Evolutionary conservation across 768 basidiomycete species (phyloP).

Genomic region (Tylopilus felleus): DNA sequence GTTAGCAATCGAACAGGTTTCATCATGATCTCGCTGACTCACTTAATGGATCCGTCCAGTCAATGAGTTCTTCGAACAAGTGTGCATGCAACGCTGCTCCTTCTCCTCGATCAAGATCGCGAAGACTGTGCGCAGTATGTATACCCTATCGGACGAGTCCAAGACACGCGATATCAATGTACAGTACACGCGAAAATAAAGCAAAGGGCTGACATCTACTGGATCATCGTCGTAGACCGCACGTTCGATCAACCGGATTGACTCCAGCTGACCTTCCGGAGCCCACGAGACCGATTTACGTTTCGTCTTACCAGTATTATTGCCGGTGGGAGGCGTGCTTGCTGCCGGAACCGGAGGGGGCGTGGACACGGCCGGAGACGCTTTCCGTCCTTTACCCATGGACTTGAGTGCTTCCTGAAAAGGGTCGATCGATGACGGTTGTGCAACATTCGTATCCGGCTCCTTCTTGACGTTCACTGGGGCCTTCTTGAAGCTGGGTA

Average conservation of each 20-base stretch:
- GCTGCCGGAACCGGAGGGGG: conserved; percentile 43
- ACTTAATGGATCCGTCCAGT: conserved; percentile 84
- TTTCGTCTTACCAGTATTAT: conserved; percentile 50
- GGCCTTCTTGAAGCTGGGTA: conserved; percentile 86
- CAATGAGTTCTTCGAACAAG: conserved; percentile 80
- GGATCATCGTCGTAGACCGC: conserved; percentile 89
- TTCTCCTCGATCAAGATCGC: conserved; percentile 85
- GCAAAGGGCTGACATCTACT: conserved; percentile 70
- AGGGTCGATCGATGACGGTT: conserved; percentile 74
- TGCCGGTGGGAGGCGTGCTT: conserved; percentile 35
- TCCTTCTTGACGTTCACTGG: conserved; percentile 50
- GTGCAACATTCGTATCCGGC: conserved; percentile 57
- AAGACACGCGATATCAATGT: conserved; percentile 49
- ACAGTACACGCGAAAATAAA: conserved; percentile 41
- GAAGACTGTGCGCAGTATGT: conserved; percentile 66
- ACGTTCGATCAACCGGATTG: conserved; percentile 75
- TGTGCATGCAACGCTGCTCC: conserved; percentile 81
- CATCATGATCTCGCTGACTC: conserved; percentile 36
- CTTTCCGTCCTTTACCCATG: conserved; percentile 61
- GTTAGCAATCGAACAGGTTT: conserved; percentile 21
- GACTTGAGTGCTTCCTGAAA: conserved; percentile 81
- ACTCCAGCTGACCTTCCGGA: conserved; percentile 67
- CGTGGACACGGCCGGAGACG: conserved; percentile 59
- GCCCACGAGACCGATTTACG: conserved; percentile 81
- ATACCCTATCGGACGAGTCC: conserved; percentile 56